phyloP scores from a whole-genome alignment of 2,329 filamentous ascomycete species.

The Curvularia sp. region DNA sequence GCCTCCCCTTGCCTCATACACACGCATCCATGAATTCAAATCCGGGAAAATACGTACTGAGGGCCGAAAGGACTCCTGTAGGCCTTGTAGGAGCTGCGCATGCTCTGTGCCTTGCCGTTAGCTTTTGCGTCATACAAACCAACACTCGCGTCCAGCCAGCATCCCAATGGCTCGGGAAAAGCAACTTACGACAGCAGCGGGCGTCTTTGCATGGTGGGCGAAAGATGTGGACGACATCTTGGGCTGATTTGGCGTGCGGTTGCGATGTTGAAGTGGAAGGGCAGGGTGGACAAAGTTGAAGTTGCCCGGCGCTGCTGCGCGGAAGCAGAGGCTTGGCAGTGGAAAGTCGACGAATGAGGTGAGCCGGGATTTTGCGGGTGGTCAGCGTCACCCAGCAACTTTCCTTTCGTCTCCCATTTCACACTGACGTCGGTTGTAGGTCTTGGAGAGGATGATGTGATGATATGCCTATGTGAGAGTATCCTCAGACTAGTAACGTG shows the following conservation, averaged over 20 bases:
- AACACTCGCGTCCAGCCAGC: background rate
- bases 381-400: constrained; percentile 22
- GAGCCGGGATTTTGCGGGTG: constrained; percentile 33
- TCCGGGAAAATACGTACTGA: constrained; percentile 56
- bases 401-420: background rate
- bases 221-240: constrained; percentile 29
- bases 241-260: constrained; percentile 21
- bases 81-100: constrained; percentile 54
- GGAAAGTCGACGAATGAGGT: constrained; percentile 25
- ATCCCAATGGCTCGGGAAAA: constrained; percentile 1
- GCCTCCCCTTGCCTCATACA: background rate
- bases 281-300: constrained; percentile 20
- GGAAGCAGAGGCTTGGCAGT: constrained; percentile 21
- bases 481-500: background rate
- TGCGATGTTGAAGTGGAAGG: constrained; percentile 21
- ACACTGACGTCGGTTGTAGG: background rate
- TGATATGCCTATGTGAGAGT: background rate
- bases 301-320: constrained; percentile 18
- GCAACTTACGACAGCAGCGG: constrained; percentile 40
- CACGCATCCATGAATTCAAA: constrained; percentile 8
- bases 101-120: constrained; percentile 33
- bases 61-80: constrained; percentile 66
- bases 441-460: background rate
- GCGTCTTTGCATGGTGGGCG: constrained; percentile 36
- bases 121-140: constrained; percentile 20